Conservation (phyloP, 805 yeast genomes). For the Metschnikowia shivogae region DNA sequence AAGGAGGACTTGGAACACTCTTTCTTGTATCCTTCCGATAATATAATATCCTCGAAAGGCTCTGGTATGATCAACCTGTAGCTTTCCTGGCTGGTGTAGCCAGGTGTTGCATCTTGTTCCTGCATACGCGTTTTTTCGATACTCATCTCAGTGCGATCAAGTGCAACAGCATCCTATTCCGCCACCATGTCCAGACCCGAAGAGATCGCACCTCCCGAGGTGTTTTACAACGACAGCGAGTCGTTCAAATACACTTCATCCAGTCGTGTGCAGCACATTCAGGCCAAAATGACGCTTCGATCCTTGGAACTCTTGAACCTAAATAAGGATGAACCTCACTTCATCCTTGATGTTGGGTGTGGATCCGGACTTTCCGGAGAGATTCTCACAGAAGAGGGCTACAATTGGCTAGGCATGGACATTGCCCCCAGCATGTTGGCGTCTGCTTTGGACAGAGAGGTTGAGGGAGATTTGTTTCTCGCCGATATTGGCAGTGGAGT, state of each 20-base stretch:
- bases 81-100: neutral
- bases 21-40: no score
- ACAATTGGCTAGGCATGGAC: constrained; percentile 94
- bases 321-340: constrained; percentile 55
- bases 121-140: constrained; percentile 3
- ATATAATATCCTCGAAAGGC: no score
- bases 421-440: constrained; percentile 95
- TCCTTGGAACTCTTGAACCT: constrained; percentile 84
- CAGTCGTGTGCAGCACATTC: constrained; percentile 96
- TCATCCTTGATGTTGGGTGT: constrained; percentile 88
- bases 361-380: constrained; percentile 97
- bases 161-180: neutral
- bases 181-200: constrained; percentile 87
- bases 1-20: neutral
- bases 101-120: neutral
- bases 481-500: constrained; percentile 93
- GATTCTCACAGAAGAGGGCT: constrained; percentile 89
- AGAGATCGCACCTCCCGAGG: constrained; percentile 93
- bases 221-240: constrained; percentile 88
- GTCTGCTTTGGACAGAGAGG: constrained; percentile 85
- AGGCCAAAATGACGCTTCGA: constrained; percentile 94
- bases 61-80: no score
- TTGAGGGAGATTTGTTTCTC: constrained; percentile 88
- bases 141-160: constrained; percentile 2
- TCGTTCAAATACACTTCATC: constrained; percentile 87